Percentiles rank a stretch among this genome's conserved stretches.
Conservation (phyloP, 495 filamentous ascomycete species). For the Talaromyces ruber region DNA sequence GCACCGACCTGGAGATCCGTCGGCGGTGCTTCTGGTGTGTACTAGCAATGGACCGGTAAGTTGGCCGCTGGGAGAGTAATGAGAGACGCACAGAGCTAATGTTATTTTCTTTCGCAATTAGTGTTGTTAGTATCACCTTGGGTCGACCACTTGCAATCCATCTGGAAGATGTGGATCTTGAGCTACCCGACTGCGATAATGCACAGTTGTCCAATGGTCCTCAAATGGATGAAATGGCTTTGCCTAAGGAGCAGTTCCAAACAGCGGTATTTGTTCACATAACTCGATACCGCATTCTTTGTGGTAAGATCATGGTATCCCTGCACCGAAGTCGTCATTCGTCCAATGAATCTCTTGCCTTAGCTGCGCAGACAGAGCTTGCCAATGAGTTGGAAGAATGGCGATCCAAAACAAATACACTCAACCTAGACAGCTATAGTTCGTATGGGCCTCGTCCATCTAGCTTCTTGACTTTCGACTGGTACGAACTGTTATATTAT, state of each 20-base stretch:
- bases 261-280: constrained; percentile 17
- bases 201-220: too few relatives aligned
- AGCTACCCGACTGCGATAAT: constrained; percentile 5
- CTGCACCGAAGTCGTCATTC: constrained; percentile 9
- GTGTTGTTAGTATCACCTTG: constrained; percentile 17
- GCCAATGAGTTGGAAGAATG: constrained; percentile 5
- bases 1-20: constrained; percentile 8
- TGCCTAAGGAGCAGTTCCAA: not conserved
- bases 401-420: not conserved
- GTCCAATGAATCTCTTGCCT: not conserved
- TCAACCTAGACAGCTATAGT: not conserved
- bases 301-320: constrained; percentile 10
- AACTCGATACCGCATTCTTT: constrained; percentile 13
- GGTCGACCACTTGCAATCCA: constrained; percentile 17
- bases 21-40: constrained; percentile 20
- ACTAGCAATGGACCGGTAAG: constrained; percentile 17
- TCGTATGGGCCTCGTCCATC: not conserved
- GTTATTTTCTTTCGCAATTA: not conserved
- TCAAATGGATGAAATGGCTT: too few relatives aligned
- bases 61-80: not conserved
- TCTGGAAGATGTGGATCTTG: constrained; percentile 13
- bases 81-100: not conserved
- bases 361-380: not conserved
- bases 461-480: constrained; percentile 15
- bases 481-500: constrained; percentile 20